Conservation (phyloP, 2,329 filamentous ascomycete species). For the Chalaropsis thielavioides region DNA sequence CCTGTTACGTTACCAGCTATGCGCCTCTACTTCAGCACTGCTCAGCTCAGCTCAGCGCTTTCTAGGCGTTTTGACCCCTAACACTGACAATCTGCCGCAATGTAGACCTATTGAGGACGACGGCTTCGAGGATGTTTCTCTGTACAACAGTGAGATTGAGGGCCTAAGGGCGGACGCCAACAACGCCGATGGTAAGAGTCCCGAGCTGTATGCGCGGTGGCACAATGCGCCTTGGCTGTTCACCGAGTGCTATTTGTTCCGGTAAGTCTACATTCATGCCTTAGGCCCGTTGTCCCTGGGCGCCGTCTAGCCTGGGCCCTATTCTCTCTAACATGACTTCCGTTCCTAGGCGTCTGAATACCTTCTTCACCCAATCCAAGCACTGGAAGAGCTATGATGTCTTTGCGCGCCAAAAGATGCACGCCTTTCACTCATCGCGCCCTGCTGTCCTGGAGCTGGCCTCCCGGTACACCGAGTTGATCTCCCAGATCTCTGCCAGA, state of each 20-base stretch:
- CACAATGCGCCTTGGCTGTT: conserved; percentile 78
- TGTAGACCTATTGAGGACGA: conserved; percentile 60
- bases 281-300: no score
- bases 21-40: neutral
- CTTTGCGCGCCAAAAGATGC: conserved; percentile 78
- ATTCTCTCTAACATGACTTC: neutral
- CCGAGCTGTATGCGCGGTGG: conserved; percentile 44
- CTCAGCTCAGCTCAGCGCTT: no score
- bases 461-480: conserved; percentile 59
- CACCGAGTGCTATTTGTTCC: conserved; percentile 86
- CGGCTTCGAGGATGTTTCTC: conserved; percentile 56
- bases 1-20: no score
- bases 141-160: conserved; percentile 77
- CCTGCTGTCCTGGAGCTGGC: conserved; percentile 74
- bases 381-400: conserved; percentile 87
- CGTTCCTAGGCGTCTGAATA: conserved; percentile 53
- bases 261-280: conserved; percentile 32
- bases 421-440: conserved; percentile 81
- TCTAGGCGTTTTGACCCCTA: no score
- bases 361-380: conserved; percentile 58
- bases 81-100: conserved; percentile 12
- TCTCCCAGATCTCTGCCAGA: conserved; percentile 34
- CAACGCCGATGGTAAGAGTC: conserved; percentile 27
- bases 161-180: conserved; percentile 37
- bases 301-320: no score